Evolutionary conservation across 257 asterid genomes (phyloP).

Genomic region (Solanum pimpinellifolium): DNA sequence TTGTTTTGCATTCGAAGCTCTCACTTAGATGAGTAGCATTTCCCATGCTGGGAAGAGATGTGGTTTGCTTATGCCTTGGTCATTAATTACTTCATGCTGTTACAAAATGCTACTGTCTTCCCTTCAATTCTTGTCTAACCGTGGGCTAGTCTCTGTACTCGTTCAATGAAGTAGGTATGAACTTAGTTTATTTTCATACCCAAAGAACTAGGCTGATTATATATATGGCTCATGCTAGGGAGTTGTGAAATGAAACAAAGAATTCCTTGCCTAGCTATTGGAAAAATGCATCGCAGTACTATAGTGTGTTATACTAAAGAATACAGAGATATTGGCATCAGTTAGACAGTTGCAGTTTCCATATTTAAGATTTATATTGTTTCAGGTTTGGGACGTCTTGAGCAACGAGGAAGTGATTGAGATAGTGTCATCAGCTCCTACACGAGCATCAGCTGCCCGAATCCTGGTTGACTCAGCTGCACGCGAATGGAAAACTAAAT

Average conservation of each 20-base stretch:
- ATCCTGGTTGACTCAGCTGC: constrained; percentile 76
- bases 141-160: not conserved
- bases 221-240: not conserved
- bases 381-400: constrained; percentile 94
- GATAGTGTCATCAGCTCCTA: constrained; percentile 60
- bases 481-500: constrained; percentile 84
- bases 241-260: not conserved
- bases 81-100: not conserved
- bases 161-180: not conserved
- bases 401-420: constrained; percentile 95
- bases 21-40: not conserved
- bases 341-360: not conserved
- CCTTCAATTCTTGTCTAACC: not conserved
- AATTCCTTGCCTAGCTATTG: not conserved
- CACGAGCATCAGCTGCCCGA: constrained; percentile 78
- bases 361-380: not conserved
- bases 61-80: not conserved
- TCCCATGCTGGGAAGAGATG: not conserved
- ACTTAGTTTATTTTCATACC: not conserved
- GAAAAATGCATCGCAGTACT: not conserved
- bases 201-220: not conserved
- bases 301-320: not conserved
- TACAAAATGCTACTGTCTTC: not conserved
- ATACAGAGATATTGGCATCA: not conserved
- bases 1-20: not conserved